Base-by-base conservation (phyloP, 192 early-diverging fungal genomes). In the Endogone sp. region DNA sequence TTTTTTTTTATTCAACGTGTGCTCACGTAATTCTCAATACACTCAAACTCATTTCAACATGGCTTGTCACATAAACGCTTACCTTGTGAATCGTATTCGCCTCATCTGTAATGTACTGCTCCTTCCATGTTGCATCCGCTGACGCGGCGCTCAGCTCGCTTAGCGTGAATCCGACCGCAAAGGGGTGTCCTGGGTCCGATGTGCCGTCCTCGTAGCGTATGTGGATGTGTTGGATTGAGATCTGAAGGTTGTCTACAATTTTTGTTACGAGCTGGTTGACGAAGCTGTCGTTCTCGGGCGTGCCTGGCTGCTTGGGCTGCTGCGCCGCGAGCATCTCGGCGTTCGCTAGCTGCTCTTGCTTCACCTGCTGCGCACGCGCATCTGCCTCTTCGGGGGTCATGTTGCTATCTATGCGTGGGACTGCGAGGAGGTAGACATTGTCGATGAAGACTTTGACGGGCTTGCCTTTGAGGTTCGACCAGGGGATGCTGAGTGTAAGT, bases 231-330 rank as follows among this genome's bases (percentile, higher is more conserved):
- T 91, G 89, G 70, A 99, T 95, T 9, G 92, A 89, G 6, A 99
- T 86, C 66, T 99, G 96, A 55, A 99, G 73, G 71, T 99, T 99
- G 72, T 99, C 96, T 3, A 99, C 85, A 29, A 99, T 94, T 75
- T 96, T 97, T 13, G 94, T 91, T 26, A 93, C 83, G 29, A 99
- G 82, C 79, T 94, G 94, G 61, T 92, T 89, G 27, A 95, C 73
- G 75, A 96, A 97, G 16, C 92, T 89, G n/a, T 89, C 85, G 68
- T 94, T 89, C 67, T 93, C 91, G 60, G 70, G 63, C 29, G 73
- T 69, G 59, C 64, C 65, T 8, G 54, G 56, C 2, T 56, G 56
- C 23, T 77, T 55, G 28, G 72, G 26, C 20, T 64, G 69, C 37
- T 77, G 75, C 22, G 74, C 69, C 8, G 73, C 69, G 21, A 92